These are phyloP conservation scores for Claviceps africana DNA, from an alignment of 2,329 filamentous ascomycete genomes.

Conservation along the genomic window DNA sequence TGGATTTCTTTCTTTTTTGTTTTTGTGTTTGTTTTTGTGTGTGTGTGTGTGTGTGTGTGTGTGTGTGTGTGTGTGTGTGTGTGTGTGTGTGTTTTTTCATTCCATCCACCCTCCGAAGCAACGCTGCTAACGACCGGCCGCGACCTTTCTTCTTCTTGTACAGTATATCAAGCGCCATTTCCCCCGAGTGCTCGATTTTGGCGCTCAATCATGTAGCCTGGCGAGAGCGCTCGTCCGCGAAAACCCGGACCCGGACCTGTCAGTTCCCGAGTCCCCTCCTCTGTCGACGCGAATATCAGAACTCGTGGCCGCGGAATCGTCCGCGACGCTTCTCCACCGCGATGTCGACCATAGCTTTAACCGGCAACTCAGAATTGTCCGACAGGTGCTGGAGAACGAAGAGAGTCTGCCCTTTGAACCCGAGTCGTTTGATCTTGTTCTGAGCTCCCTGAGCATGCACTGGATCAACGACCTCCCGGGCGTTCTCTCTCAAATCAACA, in stretches of 20 bases:
- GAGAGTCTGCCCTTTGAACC: slow-evolving; percentile 64
- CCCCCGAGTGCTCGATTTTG: slow-evolving; percentile 73
- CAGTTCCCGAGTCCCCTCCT: slow-evolving; percentile 46
- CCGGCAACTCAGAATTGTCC: slow-evolving; percentile 52
- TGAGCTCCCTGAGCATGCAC: slow-evolving; percentile 81
- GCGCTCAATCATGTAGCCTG: slow-evolving; percentile 91
- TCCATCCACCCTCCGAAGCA: background rate
- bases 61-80: too few relatives aligned
- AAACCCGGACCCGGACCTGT: slow-evolving; percentile 47
- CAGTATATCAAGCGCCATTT: slow-evolving; percentile 89
- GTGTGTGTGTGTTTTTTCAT: background rate
- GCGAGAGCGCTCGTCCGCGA: slow-evolving; percentile 63
- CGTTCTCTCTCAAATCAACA: slow-evolving; percentile 71
- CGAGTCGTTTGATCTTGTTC: slow-evolving; percentile 72
- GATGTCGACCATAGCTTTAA: slow-evolving; percentile 68
- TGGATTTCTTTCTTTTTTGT: background rate
- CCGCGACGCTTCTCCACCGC: slow-evolving; percentile 61
- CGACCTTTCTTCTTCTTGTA: background rate
- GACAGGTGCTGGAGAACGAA: slow-evolving; percentile 60
- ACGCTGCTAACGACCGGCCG: background rate
- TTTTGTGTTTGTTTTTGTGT: background rate
- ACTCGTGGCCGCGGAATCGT: slow-evolving; percentile 72
- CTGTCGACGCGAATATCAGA: slow-evolving; percentile 58
- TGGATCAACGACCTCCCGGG: slow-evolving; percentile 96
- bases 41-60: too few relatives aligned